Evolutionary conservation across 139 green algal species (phyloP), one percentile per base, ranked within the genome.

Genomic region (Chlamydomonas sphaeroides): DNA sequence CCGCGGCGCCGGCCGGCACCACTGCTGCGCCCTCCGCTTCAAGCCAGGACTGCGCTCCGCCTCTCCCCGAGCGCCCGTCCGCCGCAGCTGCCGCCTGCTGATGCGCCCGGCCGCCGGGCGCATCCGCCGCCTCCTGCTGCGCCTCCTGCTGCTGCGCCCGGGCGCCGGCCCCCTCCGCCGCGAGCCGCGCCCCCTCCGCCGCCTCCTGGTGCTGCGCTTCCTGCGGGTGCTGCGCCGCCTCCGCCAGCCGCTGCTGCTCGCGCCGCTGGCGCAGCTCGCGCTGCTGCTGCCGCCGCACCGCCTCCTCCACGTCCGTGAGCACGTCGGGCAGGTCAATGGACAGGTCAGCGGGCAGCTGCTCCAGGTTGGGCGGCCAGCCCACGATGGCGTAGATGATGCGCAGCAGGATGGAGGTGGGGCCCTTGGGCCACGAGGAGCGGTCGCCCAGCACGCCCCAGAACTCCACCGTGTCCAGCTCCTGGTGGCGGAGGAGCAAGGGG

Each of bases 361-460:
- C 70, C 48, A 85, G 80, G 74, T 72, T 48, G 21, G 76, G 78
- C 36, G 78, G 84, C 65, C 70, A 62, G 35, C 84, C 87, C 28
- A 89, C 63, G 51, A 93, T 62, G 1, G 67, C 74, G 39, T 70
- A 87, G 41, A 91, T 72, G 48, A 89, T 49, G 59, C 89, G 86
- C 73, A 90, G 76, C 56, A 92, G 63, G n/a, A 93, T 85, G 10
- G 79, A 88, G 10, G 62, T 83, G 0, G 90, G 90, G 48, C 91
- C 80, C 28, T 80, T 72, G 59, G 78, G 90, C 93, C 93, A 97
- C 21, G 84, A 88, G 66, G 65, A 68, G 0, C 90, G 78, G 67
- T 93, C 85, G 0, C 90, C 90, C 6, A 97, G 84, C 32, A 67
- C 56, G 1, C 94, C 94, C 93, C 93, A 97, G 38, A 86, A 82